phyloP scores from a whole-genome alignment of 1,284 basidiomycete species.

The Malassezia obtusa region DNA sequence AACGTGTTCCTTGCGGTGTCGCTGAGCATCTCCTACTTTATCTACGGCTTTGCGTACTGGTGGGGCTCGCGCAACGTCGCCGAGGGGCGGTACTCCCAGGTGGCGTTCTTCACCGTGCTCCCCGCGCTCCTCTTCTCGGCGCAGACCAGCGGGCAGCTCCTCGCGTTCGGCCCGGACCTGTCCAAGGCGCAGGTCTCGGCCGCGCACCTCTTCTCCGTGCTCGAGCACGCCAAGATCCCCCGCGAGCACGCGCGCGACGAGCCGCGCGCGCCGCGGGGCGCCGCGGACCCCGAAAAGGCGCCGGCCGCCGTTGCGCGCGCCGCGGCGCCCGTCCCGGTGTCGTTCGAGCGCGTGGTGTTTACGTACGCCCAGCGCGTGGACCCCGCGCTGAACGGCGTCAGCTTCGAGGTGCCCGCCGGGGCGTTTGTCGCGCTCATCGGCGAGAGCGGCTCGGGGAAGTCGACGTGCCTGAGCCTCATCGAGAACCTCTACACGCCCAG shows the following conservation, averaged over 20 bases:
- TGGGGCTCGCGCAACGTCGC: slow-evolving; percentile 38
- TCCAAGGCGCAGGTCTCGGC: slow-evolving; percentile 35
- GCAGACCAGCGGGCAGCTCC: slow-evolving; percentile 34
- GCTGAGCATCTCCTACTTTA: slow-evolving; percentile 37
- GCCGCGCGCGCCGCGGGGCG: background rate
- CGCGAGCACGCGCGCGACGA: background rate
- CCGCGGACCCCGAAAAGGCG: background rate
- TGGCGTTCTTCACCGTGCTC: slow-evolving; percentile 38
- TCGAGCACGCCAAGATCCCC: slow-evolving; percentile 19
- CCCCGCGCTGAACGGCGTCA: slow-evolving; percentile 23
- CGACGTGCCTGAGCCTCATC: slow-evolving; percentile 34
- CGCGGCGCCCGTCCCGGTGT: slow-evolving; percentile 8
- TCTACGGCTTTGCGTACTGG: slow-evolving; percentile 40
- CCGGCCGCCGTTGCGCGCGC: background rate
- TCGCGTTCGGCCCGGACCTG: slow-evolving; percentile 38
- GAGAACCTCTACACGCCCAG: slow-evolving; percentile 56
- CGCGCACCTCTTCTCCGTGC: slow-evolving; percentile 26
- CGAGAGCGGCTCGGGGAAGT: slow-evolving; percentile 21
- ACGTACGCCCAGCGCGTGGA: slow-evolving; percentile 22
- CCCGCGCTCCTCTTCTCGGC: slow-evolving; percentile 38
- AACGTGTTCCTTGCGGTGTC: slow-evolving; percentile 31
- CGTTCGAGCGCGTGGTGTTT: slow-evolving; percentile 21
- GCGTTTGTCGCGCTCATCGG: slow-evolving; percentile 9
- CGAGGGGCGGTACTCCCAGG: slow-evolving; percentile 25
- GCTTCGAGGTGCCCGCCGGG: slow-evolving; percentile 20